phyloP scores from a whole-genome alignment of 306 rosid species.

The Cucumis melo region DNA sequence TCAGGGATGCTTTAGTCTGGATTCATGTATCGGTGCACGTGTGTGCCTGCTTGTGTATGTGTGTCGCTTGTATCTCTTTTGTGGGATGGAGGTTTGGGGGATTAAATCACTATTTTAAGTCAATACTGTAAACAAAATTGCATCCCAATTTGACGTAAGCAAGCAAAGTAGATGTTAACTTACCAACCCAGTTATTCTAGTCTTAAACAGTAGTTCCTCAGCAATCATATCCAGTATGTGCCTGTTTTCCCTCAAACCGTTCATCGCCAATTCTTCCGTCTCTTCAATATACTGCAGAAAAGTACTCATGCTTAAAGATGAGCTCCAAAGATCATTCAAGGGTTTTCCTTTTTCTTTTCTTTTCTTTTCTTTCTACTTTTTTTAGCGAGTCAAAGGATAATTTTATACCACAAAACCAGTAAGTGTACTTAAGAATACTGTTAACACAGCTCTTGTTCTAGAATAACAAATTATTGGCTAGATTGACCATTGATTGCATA shows the following conservation, averaged over 20 bases:
- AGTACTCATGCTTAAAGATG: slow-evolving; percentile 6
- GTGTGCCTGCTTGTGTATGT: not conserved
- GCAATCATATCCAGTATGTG: slow-evolving; percentile 70
- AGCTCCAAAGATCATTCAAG: not conserved
- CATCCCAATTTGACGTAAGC: not conserved
- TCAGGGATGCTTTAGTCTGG: not conserved
- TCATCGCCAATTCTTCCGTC: slow-evolving; percentile 81
- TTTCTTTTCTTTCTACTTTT: not conserved
- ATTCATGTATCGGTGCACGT: not conserved
- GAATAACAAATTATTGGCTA: not conserved
- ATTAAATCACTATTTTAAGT: not conserved
- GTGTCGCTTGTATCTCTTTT: not conserved
- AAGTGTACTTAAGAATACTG: not conserved
- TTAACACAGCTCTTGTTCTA: not conserved
- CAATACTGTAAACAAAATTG: not conserved
- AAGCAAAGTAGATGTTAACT: not conserved
- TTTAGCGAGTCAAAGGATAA: not conserved
- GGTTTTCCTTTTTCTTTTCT: not conserved
- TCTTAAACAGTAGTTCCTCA: slow-evolving; percentile 57
- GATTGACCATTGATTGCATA: not conserved
- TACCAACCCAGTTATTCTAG: slow-evolving; percentile 93
- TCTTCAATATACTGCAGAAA: slow-evolving; percentile 82
- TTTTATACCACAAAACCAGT: not conserved
- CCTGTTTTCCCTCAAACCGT: slow-evolving; percentile 60
- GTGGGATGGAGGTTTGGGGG: not conserved